These are phyloP conservation scores for Diaporthe sp. DNA, from an alignment of 2,329 filamentous ascomycete genomes.

Conservation along the genomic window DNA sequence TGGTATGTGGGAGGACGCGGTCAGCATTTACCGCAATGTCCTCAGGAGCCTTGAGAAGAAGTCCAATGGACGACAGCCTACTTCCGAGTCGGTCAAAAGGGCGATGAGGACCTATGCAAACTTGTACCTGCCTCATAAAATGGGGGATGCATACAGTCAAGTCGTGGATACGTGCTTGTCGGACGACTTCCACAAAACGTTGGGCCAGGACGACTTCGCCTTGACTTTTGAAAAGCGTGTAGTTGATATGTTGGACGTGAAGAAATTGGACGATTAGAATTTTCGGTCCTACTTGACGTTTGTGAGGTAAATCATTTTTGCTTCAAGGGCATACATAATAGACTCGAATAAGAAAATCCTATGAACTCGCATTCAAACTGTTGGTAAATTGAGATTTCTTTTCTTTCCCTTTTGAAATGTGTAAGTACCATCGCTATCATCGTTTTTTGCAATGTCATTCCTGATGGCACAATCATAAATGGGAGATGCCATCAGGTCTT, in stretches of 20 bases:
- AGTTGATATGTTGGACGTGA: neutral
- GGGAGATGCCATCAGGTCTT: too few relatives aligned
- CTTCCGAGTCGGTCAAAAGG: neutral
- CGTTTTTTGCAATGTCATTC: too few relatives aligned
- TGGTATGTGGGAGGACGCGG: neutral
- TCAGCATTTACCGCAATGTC: neutral
- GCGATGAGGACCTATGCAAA: neutral
- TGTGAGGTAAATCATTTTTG: too few relatives aligned
- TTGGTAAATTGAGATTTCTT: too few relatives aligned
- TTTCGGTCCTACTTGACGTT: too few relatives aligned
- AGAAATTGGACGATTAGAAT: neutral
- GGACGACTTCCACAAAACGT: neutral
- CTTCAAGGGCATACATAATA: too few relatives aligned
- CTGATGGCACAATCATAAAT: too few relatives aligned
- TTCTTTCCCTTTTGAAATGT: too few relatives aligned
- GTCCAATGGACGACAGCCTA: neutral
- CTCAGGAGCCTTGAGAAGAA: neutral
- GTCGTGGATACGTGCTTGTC: neutral
- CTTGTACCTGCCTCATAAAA: neutral
- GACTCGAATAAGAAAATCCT: too few relatives aligned
- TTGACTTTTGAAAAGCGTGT: neutral
- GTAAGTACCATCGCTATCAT: too few relatives aligned
- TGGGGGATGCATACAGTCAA: neutral
- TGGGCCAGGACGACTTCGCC: conserved; percentile 1
- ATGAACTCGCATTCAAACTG: too few relatives aligned